phyloP scores from a whole-genome alignment of 148 eudicot species.

The Vaccinium vitisidaea region DNA sequence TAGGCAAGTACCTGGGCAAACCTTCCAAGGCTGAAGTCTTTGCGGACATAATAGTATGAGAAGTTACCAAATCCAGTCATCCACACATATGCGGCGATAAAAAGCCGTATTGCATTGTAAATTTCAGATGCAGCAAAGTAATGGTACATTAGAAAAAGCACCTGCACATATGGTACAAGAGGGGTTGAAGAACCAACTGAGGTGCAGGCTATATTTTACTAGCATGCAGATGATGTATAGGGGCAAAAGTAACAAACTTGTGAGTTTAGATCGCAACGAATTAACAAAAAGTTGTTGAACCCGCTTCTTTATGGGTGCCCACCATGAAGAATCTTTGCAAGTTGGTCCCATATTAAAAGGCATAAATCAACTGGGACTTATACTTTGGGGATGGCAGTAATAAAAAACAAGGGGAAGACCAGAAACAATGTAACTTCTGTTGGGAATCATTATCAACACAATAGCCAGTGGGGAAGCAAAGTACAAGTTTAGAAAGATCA shows the following conservation, averaged over 20 bases:
- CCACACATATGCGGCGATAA: constrained; percentile 96
- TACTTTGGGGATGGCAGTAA: not conserved
- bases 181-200: not conserved
- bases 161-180: constrained; percentile 38
- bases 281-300: not conserved
- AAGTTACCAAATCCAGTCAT: constrained; percentile 99
- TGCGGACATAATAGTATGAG: constrained; percentile 88
- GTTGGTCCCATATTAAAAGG: not conserved
- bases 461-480: not conserved
- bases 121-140: constrained; percentile 93
- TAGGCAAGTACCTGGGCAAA: constrained; percentile 73
- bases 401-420: not conserved
- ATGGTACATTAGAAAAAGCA: constrained; percentile 87
- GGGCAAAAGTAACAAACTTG: not conserved
- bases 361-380: not conserved
- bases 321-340: not conserved
- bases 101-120: constrained; percentile 87
- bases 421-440: not conserved
- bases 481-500: not conserved
- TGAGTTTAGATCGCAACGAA: not conserved
- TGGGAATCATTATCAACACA: not conserved
- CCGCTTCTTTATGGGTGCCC: not conserved
- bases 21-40: constrained; percentile 90
- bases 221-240: not conserved
- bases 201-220: not conserved